Conservation (phyloP, 768 basidiomycete genomes). For the Hericium coralloides region DNA sequence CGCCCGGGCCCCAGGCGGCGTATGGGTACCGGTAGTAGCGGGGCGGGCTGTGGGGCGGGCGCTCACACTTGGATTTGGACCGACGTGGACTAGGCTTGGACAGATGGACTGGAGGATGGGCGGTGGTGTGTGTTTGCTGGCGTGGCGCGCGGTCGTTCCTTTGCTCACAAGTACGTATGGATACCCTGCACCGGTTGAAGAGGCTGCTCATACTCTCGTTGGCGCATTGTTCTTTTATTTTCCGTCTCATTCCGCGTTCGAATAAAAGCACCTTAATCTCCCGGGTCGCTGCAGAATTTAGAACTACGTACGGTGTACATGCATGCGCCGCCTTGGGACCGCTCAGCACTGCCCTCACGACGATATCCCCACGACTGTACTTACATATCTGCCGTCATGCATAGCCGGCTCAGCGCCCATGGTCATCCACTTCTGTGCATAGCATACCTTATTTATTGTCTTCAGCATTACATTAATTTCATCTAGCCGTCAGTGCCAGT, state of each 20-base stretch:
- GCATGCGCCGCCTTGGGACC: too few species aligned
- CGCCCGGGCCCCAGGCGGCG: constrained; percentile 9
- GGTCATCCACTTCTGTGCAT: neutral
- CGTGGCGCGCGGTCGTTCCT: neutral
- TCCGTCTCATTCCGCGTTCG: neutral
- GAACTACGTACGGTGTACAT: too few species aligned
- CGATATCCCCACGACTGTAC: too few species aligned
- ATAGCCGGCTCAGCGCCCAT: too few species aligned
- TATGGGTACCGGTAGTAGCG: constrained; percentile 11
- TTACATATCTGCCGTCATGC: too few species aligned
- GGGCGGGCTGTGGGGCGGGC: neutral
- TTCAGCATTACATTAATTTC: neutral
- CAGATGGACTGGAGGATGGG: neutral
- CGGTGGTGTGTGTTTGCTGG: neutral
- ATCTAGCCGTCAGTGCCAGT: neutral
- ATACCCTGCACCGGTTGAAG: neutral
- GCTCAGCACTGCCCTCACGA: too few species aligned
- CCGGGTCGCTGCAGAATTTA: too few species aligned
- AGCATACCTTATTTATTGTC: neutral
- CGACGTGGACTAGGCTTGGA: neutral
- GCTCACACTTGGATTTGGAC: neutral
- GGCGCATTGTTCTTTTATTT: neutral
- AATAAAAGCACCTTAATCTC: neutral
- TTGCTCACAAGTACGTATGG: neutral
- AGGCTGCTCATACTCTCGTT: neutral